Evolutionary conservation across 768 basidiomycete genomes (phyloP), one percentile per base, ranked within the genome.

Genomic region (Pholiota microspora): DNA sequence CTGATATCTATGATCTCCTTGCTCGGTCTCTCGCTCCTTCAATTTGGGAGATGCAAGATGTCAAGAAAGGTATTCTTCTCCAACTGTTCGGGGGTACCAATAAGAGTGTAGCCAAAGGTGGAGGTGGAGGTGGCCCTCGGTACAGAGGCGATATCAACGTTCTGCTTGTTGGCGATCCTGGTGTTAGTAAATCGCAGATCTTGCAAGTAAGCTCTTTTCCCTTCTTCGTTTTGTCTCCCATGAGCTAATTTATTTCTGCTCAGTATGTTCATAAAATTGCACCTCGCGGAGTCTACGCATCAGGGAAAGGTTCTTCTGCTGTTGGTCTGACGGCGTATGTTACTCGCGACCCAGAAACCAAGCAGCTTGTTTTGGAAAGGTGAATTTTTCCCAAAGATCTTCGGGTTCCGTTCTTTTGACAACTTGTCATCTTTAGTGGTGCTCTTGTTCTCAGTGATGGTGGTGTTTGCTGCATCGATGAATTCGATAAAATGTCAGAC

Each of bases 401-500:
- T n/a, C n/a, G n/a, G n/a, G n/a, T n/a, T n/a, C n/a, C n/a, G n/a
- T n/a, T n/a, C n/a, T n/a, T n/a, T 24, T 59, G 18, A 45, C 31
- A 45, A 16, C 46, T 49, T 6, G 21, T 5, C 16, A 1, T 24
- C 49, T 49, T 10, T 60, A 93, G 94, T 74, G 95, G 95, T 57
- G 95, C 95, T 0, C 83, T 98, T 9, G 95, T 97, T 1, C 72
- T 98, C 56, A 92, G 90, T 67, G 96, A 98, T 60, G 96, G 96
- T 1, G 96, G 95, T 68, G 94, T 98, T 4, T 98, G 94, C 68
- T 98, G 96, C 67, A 98, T 98, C 61, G 96, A 98, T 62, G 96
- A 98, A 71, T 98, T 99, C 62, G 97, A 99, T 74, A 99, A 99
- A 71, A 99, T 99, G 97, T 94, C 95, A 31, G 89, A 98, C 57